phyloP scores from a whole-genome alignment of 139 green algal species.

The Coelastrella sp. region DNA sequence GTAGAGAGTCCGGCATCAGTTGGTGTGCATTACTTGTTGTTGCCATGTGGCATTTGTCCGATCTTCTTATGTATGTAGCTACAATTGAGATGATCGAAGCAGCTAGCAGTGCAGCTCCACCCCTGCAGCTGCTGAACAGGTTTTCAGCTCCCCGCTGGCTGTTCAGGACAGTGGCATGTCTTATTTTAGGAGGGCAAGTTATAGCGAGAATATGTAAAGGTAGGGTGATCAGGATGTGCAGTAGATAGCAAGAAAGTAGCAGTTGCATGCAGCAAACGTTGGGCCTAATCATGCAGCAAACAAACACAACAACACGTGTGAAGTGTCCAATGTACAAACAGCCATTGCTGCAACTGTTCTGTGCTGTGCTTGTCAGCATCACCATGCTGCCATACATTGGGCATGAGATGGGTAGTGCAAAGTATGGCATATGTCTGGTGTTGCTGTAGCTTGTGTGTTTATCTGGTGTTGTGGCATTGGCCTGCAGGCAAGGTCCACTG shows the following conservation, averaged over 20 bases:
- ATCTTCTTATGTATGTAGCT: conserved; percentile 8
- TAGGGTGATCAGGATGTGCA: conserved; percentile 34
- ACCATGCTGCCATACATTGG: too few relatives aligned
- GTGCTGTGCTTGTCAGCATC: background rate
- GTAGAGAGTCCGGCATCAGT: too few relatives aligned
- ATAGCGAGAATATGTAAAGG: conserved; percentile 82
- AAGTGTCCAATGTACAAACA: background rate
- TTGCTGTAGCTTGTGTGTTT: background rate
- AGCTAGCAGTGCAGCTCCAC: conserved; percentile 25
- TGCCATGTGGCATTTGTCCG: too few relatives aligned
- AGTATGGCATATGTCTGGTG: background rate
- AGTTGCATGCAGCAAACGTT: background rate
- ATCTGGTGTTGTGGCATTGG: too few relatives aligned
- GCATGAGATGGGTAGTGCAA: too few relatives aligned
- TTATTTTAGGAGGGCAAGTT: conserved; percentile 88
- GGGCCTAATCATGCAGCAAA: conserved; percentile 1
- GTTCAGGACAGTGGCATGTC: conserved; percentile 79
- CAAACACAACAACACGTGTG: background rate
- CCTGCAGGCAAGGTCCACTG: conserved; percentile 86
- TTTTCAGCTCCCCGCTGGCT: conserved; percentile 81
- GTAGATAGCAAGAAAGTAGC: background rate
- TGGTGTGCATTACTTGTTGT: too few relatives aligned
- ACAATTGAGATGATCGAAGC: conserved; percentile 45
- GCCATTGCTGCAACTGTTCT: background rate
- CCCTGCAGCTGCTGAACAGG: conserved; percentile 51